phyloP scores from a whole-genome alignment of 176 grass and related monocot genomes.

The Hsuehochloa calcarea region DNA sequence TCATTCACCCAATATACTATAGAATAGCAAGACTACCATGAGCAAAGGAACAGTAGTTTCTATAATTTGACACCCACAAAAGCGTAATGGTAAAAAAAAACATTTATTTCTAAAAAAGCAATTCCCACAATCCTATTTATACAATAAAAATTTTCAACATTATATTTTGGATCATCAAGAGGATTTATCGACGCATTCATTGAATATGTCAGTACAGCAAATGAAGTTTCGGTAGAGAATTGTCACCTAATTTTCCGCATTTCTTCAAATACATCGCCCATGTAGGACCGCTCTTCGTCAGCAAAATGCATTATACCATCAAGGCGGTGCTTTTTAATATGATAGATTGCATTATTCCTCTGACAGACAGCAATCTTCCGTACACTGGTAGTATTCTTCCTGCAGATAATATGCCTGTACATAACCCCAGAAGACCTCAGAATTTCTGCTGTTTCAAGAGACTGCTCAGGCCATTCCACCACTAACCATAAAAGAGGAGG shows the following conservation, averaged over 20 bases:
- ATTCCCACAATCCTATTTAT: neutral
- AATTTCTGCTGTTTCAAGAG: constrained; percentile 65
- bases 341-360: constrained; percentile 81
- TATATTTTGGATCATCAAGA: neutral
- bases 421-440: constrained; percentile 86
- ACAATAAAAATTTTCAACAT: neutral
- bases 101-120: neutral
- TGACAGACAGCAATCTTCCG: constrained; percentile 72
- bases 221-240: neutral
- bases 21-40: neutral
- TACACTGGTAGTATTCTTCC: constrained; percentile 61
- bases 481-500: constrained; percentile 91
- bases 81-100: neutral
- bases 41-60: neutral
- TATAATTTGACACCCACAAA: neutral
- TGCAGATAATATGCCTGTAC: constrained; percentile 90
- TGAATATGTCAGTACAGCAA: neutral
- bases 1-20: constrained; percentile 20
- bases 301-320: constrained; percentile 96
- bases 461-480: constrained; percentile 69
- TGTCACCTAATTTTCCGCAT: constrained; percentile 85
- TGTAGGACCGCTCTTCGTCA: constrained; percentile 78
- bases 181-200: neutral
- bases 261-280: constrained; percentile 77
- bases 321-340: constrained; percentile 90